Evolutionary conservation across 768 basidiomycete species (phyloP).

Genomic region (Pulveroboletus sp.): DNA sequence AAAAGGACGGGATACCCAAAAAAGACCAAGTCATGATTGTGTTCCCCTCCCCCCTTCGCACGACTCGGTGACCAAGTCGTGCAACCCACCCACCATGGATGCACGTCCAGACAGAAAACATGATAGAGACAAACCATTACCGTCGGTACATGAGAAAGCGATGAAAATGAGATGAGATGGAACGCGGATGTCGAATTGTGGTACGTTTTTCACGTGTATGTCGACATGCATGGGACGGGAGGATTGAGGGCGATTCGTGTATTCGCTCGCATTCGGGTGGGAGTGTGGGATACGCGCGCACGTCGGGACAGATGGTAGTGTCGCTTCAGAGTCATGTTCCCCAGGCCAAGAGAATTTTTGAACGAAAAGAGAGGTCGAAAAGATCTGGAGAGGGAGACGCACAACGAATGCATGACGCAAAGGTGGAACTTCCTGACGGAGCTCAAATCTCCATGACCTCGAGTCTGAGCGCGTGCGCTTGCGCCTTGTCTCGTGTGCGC

Average conservation of each 20-base stretch:
- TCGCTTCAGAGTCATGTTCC: slow-evolving; percentile 5
- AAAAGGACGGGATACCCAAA: background rate
- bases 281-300: background rate
- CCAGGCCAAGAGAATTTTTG: background rate
- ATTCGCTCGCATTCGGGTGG: background rate
- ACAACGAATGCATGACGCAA: background rate
- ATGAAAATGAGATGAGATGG: background rate
- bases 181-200: background rate
- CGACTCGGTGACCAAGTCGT: background rate
- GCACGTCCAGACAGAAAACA: background rate
- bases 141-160: background rate
- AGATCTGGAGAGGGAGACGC: background rate
- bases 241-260: background rate
- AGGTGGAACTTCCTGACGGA: background rate
- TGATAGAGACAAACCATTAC: background rate
- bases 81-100: background rate
- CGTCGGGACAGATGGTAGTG: background rate
- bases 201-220: slow-evolving; percentile 7
- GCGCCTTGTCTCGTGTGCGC: slow-evolving; percentile 17
- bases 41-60: background rate
- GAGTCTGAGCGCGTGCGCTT: slow-evolving; percentile 4
- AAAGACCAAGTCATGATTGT: background rate
- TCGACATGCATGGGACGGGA: background rate
- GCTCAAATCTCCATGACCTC: slow-evolving; percentile 17
- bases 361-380: background rate